Conservation (phyloP, 768 basidiomycete genomes). For the Leucocoprinus sp. region DNA sequence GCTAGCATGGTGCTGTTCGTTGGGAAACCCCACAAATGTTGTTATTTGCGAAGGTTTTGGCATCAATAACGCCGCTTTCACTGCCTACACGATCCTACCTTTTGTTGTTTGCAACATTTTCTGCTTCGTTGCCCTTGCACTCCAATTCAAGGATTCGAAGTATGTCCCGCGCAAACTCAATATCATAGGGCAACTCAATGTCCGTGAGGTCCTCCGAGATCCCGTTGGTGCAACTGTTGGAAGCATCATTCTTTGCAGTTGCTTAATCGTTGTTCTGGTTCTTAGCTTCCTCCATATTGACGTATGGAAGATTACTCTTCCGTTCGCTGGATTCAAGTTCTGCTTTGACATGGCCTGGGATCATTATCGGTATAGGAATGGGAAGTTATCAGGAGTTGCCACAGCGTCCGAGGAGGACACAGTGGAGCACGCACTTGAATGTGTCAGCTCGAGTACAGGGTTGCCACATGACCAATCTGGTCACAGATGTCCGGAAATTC, state of each 20-base stretch:
- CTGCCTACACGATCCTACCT: slow-evolving; percentile 76
- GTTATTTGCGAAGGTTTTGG: slow-evolving; percentile 83
- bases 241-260: slow-evolving; percentile 51
- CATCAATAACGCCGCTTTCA: slow-evolving; percentile 71
- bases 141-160: slow-evolving; percentile 51
- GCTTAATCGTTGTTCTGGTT: slow-evolving; percentile 67
- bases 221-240: slow-evolving; percentile 70
- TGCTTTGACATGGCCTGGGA: slow-evolving; percentile 58
- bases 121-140: slow-evolving; percentile 48
- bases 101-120: slow-evolving; percentile 61
- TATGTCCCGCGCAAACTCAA: slow-evolving; percentile 43
- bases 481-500: slow-evolving; percentile 12
- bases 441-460: slow-evolving; percentile 20
- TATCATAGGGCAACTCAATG: slow-evolving; percentile 29
- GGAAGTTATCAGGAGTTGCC: slow-evolving; percentile 15
- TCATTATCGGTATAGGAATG: slow-evolving; percentile 32
- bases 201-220: slow-evolving; percentile 63
- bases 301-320: slow-evolving; percentile 79
- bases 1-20: slow-evolving; percentile 71
- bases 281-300: slow-evolving; percentile 71
- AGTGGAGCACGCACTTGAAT: slow-evolving; percentile 20
- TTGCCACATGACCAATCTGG: slow-evolving; percentile 14
- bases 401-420: slow-evolving; percentile 16
- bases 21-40: slow-evolving; percentile 90
- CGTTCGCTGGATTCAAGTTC: slow-evolving; percentile 70